Evolutionary conservation across 768 basidiomycete species (phyloP).

Genomic region (Pilatotrama ljubarskyi): DNA sequence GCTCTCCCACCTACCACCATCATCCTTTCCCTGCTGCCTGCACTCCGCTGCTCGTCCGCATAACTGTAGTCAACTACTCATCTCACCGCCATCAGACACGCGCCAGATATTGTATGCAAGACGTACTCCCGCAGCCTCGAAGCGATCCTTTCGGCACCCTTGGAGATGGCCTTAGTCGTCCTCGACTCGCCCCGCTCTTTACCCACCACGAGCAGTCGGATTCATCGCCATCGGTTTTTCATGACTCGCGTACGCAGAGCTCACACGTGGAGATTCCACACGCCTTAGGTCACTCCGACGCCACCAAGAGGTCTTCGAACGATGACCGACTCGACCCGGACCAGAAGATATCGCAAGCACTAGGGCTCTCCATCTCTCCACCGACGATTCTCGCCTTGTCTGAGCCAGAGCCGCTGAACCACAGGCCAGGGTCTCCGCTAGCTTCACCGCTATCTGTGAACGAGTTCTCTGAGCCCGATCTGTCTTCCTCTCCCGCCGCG

Average conservation of each 20-base stretch:
- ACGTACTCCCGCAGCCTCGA: not conserved
- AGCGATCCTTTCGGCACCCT: not conserved
- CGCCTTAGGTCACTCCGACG: not conserved
- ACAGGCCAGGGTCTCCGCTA: constrained; percentile 2
- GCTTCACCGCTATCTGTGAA: constrained; percentile 4
- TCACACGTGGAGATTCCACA: too few species aligned
- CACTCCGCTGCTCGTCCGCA: not conserved
- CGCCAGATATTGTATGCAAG: constrained; percentile 10
- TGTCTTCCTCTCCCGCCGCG: constrained; percentile 62
- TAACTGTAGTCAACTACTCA: not conserved
- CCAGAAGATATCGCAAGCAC: constrained; percentile 17
- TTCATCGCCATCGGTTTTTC: not conserved
- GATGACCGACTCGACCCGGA: constrained; percentile 12
- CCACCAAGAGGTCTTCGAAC: not conserved
- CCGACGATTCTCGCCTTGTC: constrained; percentile 12
- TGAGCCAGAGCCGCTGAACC: constrained; percentile 9
- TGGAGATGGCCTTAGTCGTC: constrained; percentile 6
- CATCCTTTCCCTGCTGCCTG: not conserved
- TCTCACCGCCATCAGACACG: not conserved
- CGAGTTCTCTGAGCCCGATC: constrained; percentile 14
- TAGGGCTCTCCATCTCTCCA: constrained; percentile 11
- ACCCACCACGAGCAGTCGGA: not conserved
- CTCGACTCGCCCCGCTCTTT: not conserved
- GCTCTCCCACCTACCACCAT: constrained; percentile 7
- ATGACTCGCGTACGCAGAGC: not conserved